These are phyloP conservation scores for Ustilago curta DNA, from an alignment of 1,284 basidiomycete species.

Conservation along the genomic window DNA sequence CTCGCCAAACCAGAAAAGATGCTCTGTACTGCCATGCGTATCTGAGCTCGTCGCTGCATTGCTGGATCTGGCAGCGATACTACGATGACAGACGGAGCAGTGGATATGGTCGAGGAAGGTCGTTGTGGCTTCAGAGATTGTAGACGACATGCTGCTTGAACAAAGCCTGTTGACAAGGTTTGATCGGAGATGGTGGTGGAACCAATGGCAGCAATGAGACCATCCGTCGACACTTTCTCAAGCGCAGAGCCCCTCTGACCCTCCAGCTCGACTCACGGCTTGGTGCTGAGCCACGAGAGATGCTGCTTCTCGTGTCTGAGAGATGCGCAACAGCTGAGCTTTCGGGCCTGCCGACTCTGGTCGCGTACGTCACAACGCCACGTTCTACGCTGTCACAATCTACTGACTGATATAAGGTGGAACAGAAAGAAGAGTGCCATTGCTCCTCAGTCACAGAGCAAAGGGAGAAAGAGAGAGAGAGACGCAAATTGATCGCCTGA, in stretches of 20 bases:
- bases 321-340: background rate
- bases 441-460: too few relatives aligned
- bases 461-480: background rate
- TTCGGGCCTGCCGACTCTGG: conserved; percentile 7
- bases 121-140: background rate
- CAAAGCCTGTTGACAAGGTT: too few relatives aligned
- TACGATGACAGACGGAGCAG: conserved; percentile 34
- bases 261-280: background rate
- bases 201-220: background rate
- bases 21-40: background rate
- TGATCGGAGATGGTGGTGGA: background rate
- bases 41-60: background rate
- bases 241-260: background rate
- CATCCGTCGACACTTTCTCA: background rate
- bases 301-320: background rate
- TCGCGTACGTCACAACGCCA: background rate
- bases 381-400: background rate
- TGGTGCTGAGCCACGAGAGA: background rate
- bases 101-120: conserved; percentile 38
- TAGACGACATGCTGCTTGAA: conserved; percentile 11
- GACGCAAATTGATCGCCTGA: background rate
- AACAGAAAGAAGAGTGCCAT: background rate
- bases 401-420: background rate
- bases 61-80: background rate
- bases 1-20: conserved; percentile 41